A percentile compares a stretch with the other conserved stretches of the same genome.
phyloP scores from a whole-genome alignment of 2,329 filamentous ascomycete genomes.

The Fusarium kyushuense region DNA sequence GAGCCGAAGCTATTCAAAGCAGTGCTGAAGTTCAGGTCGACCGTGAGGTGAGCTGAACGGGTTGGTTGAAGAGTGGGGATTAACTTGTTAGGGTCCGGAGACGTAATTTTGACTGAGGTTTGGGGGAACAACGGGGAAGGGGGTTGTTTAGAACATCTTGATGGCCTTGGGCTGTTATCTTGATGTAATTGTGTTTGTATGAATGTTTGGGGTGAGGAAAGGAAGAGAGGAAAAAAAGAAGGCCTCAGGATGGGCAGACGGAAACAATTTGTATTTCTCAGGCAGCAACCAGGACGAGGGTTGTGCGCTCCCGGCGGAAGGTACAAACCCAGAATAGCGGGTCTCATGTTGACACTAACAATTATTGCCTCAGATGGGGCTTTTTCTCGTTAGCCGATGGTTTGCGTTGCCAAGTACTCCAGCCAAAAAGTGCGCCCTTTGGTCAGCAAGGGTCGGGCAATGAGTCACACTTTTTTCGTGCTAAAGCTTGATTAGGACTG shows the following conservation, averaged over 20 bases:
- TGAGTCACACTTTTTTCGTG: conserved; percentile 53
- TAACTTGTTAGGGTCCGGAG: conserved; percentile 55
- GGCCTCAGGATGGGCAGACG: conserved; percentile 42
- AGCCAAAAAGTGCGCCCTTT: conserved; percentile 38
- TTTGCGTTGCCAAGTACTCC: conserved; percentile 33
- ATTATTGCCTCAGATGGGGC: background rate
- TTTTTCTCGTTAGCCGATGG: conserved; percentile 21
- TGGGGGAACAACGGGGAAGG: conserved; percentile 53
- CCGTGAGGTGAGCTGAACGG: conserved; percentile 66
- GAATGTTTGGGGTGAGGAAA: conserved; percentile 52
- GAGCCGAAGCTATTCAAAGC: conserved; percentile 69
- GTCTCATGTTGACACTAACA: conserved; percentile 36
- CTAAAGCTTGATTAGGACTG: conserved; percentile 49
- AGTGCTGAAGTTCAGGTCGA: conserved; percentile 76
- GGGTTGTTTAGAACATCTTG: conserved; percentile 71
- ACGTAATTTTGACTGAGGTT: conserved; percentile 66
- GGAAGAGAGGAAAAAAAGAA: conserved; percentile 51
- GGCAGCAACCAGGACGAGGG: conserved; percentile 54
- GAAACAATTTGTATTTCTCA: conserved; percentile 61
- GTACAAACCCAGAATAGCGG: conserved; percentile 42
- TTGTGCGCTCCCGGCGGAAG: conserved; percentile 32
- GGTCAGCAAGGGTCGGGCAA: conserved; percentile 48
- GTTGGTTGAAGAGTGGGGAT: conserved; percentile 61
- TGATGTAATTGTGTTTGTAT: conserved; percentile 50
- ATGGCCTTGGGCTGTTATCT: conserved; percentile 52